phyloP scores from a whole-genome alignment of 2,329 filamentous ascomycete species.

The Diaporthe aspalathi region DNA sequence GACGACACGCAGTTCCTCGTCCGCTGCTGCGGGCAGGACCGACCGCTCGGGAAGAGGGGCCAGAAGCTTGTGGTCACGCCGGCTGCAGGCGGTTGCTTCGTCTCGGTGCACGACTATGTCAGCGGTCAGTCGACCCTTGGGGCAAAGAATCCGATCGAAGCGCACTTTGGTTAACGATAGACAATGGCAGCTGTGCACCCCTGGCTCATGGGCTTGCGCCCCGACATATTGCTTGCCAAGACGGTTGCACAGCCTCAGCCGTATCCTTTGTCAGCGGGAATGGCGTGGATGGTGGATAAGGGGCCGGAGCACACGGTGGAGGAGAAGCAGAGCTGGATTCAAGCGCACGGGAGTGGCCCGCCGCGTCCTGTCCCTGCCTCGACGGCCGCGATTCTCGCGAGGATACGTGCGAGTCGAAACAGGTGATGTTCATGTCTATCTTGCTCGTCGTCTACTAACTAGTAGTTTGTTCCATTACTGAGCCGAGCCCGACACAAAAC shows the following conservation, averaged over 20 bases:
- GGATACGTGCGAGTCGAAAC: conserved; percentile 25
- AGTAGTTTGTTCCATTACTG: too few species aligned
- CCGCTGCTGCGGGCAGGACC: conserved; percentile 43
- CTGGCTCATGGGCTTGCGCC: conserved; percentile 43
- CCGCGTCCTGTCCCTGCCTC: conserved; percentile 18
- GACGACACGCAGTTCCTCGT: conserved; percentile 44
- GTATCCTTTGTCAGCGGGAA: conserved; percentile 23
- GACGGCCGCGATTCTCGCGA: conserved; percentile 15
- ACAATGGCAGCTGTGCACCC: conserved; percentile 43
- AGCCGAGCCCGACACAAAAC: too few species aligned
- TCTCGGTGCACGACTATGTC: conserved; percentile 45
- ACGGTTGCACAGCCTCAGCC: conserved; percentile 30
- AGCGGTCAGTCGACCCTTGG: conserved; percentile 38
- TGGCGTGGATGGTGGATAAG: conserved; percentile 36
- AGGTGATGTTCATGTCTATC: neutral
- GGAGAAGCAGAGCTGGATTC: conserved; percentile 36
- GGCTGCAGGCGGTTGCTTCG: conserved; percentile 42
- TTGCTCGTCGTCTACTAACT: neutral
- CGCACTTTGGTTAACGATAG: conserved; percentile 29
- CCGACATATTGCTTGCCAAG: conserved; percentile 41
- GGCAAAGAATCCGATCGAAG: neutral
- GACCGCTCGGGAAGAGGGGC: conserved; percentile 42
- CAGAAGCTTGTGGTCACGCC: conserved; percentile 43
- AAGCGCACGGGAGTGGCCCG: conserved; percentile 17
- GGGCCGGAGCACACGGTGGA: conserved; percentile 33